Evolutionary conservation across 306 rosid genomes (phyloP), one percentile per base, ranked within the genome.

Genomic region (Cicer pinnatifidum): DNA sequence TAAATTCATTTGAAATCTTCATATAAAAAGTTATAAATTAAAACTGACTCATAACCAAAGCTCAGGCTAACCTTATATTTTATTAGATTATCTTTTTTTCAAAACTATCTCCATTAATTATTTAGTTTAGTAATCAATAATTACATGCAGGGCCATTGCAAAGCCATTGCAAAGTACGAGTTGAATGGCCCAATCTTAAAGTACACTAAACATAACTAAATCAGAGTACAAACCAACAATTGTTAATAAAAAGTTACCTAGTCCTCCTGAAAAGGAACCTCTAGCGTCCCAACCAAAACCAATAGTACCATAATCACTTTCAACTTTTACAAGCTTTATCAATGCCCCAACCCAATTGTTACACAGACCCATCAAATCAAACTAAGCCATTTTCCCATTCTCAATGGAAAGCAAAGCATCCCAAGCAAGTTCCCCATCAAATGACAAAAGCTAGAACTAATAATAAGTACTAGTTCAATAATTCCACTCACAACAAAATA

Each of bases 281-380:
- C 84, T 76, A 75, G 72, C 3, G 3, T 23, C 33, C 80, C 86
- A 81, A 80, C 89, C 83, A 78, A 85, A 56, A 81, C 82, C 81
- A 81, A 61, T 69, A 77, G 35, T 28, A 28, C 35, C 15, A 78
- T 48, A 77, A 82, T 79, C 84, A 75, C 75, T 64, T 72, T 83
- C 87, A 83, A 65, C 85, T 78, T 76, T 84, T 78, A 75, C 70
- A 57, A 56, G 64, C 84, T 81, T 82, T 75, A 78, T 56, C 78
- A 82, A 74, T 80, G 86, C 78, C 82, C 85, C 85, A 82, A 84
- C 81, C 82, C 84, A 85, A 83, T 57, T 86, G 87, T 76, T 70
- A 69, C 85, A 67, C 83, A 84, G 84, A 83, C 72, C 77, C 85
- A 83, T 86, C 91, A 88, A 86, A 91, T 84, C 91, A 91, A 82